phyloP scores from a whole-genome alignment of 352 stramenopile species.

The Phytophthora litchii region DNA sequence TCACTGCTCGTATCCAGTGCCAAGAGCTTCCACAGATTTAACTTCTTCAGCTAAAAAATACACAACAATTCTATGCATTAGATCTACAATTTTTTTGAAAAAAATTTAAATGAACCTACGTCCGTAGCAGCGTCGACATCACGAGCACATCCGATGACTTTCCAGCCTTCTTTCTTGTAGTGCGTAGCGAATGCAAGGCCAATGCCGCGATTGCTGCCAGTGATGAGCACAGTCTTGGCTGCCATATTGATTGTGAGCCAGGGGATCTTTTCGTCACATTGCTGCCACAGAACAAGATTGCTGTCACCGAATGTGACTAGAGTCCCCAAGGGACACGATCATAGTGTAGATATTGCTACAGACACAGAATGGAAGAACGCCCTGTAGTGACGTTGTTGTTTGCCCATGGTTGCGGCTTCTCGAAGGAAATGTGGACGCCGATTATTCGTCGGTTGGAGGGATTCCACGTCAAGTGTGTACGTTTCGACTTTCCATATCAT shows the following conservation, averaged over 20 bases:
- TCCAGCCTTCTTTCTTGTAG: slow-evolving; percentile 35
- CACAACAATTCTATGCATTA: too few relatives aligned
- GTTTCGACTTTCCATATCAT: slow-evolving; percentile 47
- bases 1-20: slow-evolving; percentile 41
- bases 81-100: too few relatives aligned
- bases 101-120: too few relatives aligned
- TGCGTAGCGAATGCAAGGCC: slow-evolving; percentile 36
- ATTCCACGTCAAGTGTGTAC: slow-evolving; percentile 26
- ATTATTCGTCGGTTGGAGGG: slow-evolving; percentile 32
- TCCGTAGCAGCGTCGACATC: slow-evolving; percentile 21
- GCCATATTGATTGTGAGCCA: slow-evolving; percentile 14
- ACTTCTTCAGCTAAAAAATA: slow-evolving; percentile 26
- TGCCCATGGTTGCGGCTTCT: slow-evolving; percentile 45
- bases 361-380: slow-evolving; percentile 3
- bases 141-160: slow-evolving; percentile 39
- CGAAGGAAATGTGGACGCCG: slow-evolving; percentile 47
- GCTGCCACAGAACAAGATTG: too few relatives aligned
- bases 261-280: too few relatives aligned
- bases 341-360: too few relatives aligned
- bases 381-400: slow-evolving; percentile 41
- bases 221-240: slow-evolving; percentile 43
- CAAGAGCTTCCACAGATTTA: slow-evolving; percentile 39
- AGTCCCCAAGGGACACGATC: too few relatives aligned
- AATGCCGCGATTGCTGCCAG: slow-evolving; percentile 37
- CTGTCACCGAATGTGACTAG: too few relatives aligned